Conservation (phyloP, 495 filamentous ascomycete genomes). For the Terfezia claveryi region DNA sequence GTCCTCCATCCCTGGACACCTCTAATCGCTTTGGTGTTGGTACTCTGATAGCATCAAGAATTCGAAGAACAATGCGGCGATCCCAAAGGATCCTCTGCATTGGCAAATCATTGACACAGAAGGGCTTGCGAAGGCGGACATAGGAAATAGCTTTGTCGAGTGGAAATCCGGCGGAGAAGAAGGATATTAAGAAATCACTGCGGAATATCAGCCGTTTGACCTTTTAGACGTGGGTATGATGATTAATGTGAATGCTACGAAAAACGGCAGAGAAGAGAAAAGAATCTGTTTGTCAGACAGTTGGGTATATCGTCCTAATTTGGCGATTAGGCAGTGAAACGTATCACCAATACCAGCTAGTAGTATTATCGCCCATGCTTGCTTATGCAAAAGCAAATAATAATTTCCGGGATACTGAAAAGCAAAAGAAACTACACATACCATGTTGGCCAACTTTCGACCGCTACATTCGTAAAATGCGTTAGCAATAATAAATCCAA, state of each 20-base stretch:
- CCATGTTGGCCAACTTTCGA: constrained; percentile 55
- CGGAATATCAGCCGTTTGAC: not conserved
- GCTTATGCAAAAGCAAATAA: too few species aligned
- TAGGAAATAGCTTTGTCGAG: constrained; percentile 95
- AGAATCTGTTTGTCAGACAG: too few species aligned
- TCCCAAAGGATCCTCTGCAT: constrained; percentile 99
- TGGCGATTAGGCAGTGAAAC: too few species aligned
- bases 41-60: constrained; percentile 73
- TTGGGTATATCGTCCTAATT: too few species aligned
- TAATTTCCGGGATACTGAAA: too few species aligned
- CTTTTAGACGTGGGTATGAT: not conserved
- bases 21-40: constrained; percentile 77
- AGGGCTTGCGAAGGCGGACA: constrained; percentile 71
- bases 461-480: constrained; percentile 23
- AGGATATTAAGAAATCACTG: constrained; percentile 86
- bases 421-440: constrained; percentile 8
- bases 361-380: too few species aligned
- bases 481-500: not conserved
- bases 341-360: too few species aligned
- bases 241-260: too few species aligned
- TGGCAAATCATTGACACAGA: constrained; percentile 88
- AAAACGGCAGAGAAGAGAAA: too few species aligned
- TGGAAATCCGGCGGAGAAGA: constrained; percentile 94
- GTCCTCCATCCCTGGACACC: constrained; percentile 85
- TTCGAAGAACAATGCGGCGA: constrained; percentile 62